Conservation (phyloP, 371 early-diverging fungal species). For the Lichtheimia corymbifera region DNA sequence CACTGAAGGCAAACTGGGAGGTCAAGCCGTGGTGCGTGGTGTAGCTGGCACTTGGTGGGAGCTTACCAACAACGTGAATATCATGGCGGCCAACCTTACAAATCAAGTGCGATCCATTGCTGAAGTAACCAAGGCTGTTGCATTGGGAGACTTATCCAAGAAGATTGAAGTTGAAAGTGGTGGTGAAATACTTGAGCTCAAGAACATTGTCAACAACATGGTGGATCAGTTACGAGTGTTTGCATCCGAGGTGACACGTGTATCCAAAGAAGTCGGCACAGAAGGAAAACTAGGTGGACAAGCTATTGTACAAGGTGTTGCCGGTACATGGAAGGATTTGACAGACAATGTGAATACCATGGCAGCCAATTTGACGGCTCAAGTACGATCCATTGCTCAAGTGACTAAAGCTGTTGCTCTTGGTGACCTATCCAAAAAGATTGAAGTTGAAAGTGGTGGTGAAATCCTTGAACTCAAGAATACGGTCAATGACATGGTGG, state of each 20-base stretch:
- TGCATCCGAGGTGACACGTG: constrained; percentile 46
- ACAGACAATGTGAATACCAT: constrained; percentile 35
- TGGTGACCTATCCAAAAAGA: constrained; percentile 45
- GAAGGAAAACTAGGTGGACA: constrained; percentile 47
- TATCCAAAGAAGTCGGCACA: constrained; percentile 34
- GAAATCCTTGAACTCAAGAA: constrained; percentile 46
- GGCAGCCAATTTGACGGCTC: constrained; percentile 25
- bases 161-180: constrained; percentile 33
- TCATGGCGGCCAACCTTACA: constrained; percentile 43
- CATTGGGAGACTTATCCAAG: constrained; percentile 34
- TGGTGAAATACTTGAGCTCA: constrained; percentile 39
- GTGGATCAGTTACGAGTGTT: constrained; percentile 26
- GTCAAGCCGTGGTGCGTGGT: constrained; percentile 31
- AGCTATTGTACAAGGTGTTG: constrained; percentile 47
- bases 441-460: constrained; percentile 31
- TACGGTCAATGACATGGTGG: constrained; percentile 52
- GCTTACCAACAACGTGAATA: constrained; percentile 43
- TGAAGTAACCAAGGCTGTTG: constrained; percentile 34
- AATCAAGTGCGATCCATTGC: constrained; percentile 53
- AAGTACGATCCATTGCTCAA: constrained; percentile 28
- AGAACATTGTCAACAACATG: constrained; percentile 31
- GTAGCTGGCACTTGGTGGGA: constrained; percentile 51
- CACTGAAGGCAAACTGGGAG: constrained; percentile 28
- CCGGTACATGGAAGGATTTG: constrained; percentile 56
- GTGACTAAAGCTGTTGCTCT: constrained; percentile 26